Base-by-base conservation (phyloP, 2,329 filamentous ascomycete species). In the Aspergillus arachidicola region DNA sequence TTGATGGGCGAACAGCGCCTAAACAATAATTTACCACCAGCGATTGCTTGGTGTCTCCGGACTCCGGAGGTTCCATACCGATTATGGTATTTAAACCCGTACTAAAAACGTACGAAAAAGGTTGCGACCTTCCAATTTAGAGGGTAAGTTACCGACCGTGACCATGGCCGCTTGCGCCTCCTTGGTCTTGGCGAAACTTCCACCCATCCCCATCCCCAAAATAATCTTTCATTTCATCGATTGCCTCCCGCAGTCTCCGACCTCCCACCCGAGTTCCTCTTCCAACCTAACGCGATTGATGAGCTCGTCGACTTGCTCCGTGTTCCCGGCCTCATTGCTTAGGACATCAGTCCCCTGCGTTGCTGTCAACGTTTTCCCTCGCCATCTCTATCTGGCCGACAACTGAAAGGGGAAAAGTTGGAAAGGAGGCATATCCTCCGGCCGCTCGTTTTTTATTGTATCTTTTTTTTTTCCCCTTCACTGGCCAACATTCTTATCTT, bases 341-440 rank as follows among this genome's bases (percentile, higher is more conserved):
- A 69, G 66, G 67, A 68, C 68, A 57, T 38, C 61, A 64, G 68
- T 71, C 69, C 59, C 62, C 60, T 66, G 67, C 66, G 68, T 71
- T 68, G 67, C 66, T 67, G 62, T 69, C 61, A 67, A 64, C 66
- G 67, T 71, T 46, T 70, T 67, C 70, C 61, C 70, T 68, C 57
- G 75, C 76, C 57, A 72, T 72, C 58, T 72, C 74, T 67, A 65
- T 71, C 74, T 65, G 70, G 65, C 66, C 67, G 71, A 55, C 32
- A 23, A 72, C 65, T 71, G 67, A 72, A 70, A 66, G 72, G 71
- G 68, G 70, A 71, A 70, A 71, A 66, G 73, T 71, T 66, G 72
- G 63, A 78, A 75, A 78, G 77, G 78, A 78, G 77, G 76, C 72
- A 72, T 76, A n/a, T 73, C 75, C 76, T 78, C 77, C 76, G 74